Evolutionary conservation across 352 stramenopile genomes (phyloP), one percentile per base, ranked within the genome.

Genomic region (Pythium coloratum): DNA sequence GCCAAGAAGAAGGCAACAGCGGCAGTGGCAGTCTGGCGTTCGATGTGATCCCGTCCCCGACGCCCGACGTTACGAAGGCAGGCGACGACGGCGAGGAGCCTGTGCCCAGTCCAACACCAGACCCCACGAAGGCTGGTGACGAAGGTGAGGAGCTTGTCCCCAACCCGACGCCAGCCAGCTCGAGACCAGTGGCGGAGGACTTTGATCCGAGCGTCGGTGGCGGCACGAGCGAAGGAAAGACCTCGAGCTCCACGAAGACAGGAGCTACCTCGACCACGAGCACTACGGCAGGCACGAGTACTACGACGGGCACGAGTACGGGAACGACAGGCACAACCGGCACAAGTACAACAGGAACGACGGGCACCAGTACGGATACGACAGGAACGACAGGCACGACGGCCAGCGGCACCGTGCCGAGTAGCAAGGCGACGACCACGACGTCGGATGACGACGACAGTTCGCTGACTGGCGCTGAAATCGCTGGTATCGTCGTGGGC

Each of bases 401-500:
- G 16, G 30, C 18, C 3, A 49, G 14, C 42, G 40, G 14, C 14
- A 16, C 12, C 33, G 18, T 34, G 12, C 18, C 64, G 9, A 82
- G 65, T 51, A 70, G 62, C 57, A 70, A 70, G 50, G n/a, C 57
- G 3, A 40, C 55, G 59, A 67, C 14, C 38, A 28, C 40, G 10
- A 49, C 24, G 55, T 65, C 34, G 50, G 40, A 47, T 0, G 63
- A 57, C 20, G 68, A 26, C 32, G 30, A 30, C 36, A 16, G 38
- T 16, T 7, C 32, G 12, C 53, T 80, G 28, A 67, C 64, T 1
- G 53, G 0, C 10, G 40, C 58, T 13, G 62, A 65, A 16, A 75
- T 81, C 42, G 76, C 46, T 0, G 67, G 71, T 12, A 70, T 81
- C 47, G 67, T 74, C 8, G 58, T 66, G 38, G 76, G 78, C 47